Evolutionary conservation across 2,329 filamentous ascomycete species (phyloP), one percentile per base, ranked within the genome.

Genomic region (Ascochyta rabiei): DNA sequence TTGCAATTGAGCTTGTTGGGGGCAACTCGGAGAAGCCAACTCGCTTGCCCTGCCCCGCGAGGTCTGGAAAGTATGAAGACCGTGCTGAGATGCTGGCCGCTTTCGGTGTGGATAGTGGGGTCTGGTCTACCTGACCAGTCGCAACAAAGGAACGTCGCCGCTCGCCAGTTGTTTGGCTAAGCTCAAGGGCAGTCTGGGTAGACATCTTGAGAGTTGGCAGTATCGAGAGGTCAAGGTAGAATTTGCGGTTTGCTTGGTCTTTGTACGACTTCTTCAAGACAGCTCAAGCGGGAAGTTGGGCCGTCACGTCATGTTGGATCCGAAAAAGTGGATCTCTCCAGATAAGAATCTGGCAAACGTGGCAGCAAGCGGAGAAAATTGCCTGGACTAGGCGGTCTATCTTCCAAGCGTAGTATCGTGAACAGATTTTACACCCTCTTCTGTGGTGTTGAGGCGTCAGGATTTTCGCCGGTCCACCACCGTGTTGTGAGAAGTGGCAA

Each of bases 1-100:
- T 44, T n/a, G 51, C 44, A 10, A 48, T 33, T 8, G 44, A 38
- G 39, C 44, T 53, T 3, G 21, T 38, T 7, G 31, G 51, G 34
- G 51, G 51, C 2, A 48, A 39, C 4, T 53, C 39, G 6, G 44
- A 43, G 18, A 53, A 53, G 2, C 45, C 45, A 9, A 53, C 51
- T 31, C 39, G 35, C 12, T 53, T 53, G 43, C 44, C 18, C 16
- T 34, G n/a, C 2, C 41, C 48, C 12, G 28, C 34, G 9, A 53
- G 44, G 8, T 53, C 51, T 24, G 51, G 51, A 21, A 53, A 53
- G 24, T 53, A 48, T n/a, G 51, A 48, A 23, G 51, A 53, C 13
- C 51, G 51, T 24, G 51, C 39, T 37, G 51, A 53, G 31, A 53
- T 53, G 31, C 51, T 53, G 30, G 51, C 51, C 18, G 51, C 44